phyloP scores from a whole-genome alignment of 805 yeast genomes.

The Nakazawaea ambrosiae region DNA sequence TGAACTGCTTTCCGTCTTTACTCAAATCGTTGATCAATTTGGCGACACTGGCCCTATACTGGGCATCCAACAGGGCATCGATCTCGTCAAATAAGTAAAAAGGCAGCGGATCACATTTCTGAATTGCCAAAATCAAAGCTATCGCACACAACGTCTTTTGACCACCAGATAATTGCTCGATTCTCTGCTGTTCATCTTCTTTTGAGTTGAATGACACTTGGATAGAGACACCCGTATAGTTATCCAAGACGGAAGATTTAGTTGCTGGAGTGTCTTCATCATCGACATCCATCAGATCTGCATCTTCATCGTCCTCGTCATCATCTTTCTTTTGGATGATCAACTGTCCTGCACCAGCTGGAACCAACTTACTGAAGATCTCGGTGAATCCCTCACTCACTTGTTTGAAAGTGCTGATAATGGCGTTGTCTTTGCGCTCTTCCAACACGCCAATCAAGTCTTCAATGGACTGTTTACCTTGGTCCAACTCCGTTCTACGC shows the following conservation, averaged over 20 bases:
- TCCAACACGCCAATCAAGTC: constrained; percentile 63
- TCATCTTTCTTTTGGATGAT: constrained; percentile 41
- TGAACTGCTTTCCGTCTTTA: constrained; percentile 65
- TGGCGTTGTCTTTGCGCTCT: constrained; percentile 76
- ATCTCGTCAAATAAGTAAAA: constrained; percentile 94
- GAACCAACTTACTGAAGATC: constrained; percentile 77
- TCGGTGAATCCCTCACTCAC: constrained; percentile 69
- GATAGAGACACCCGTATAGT: constrained; percentile 76
- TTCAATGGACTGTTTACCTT: constrained; percentile 67
- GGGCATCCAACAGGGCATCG: constrained; percentile 92
- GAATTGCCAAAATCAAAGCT: constrained; percentile 88
- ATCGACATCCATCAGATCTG: constrained; percentile 13
- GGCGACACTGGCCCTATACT: constrained; percentile 85
- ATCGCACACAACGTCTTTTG: constrained; percentile 96
- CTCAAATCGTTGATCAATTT: constrained; percentile 61
- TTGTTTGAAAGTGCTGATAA: constrained; percentile 66
- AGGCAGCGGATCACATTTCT: constrained; percentile 94
- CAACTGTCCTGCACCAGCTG: constrained; percentile 71
- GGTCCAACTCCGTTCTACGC: constrained; percentile 63
- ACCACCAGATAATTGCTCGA: constrained; percentile 94
- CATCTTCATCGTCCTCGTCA: constrained; percentile 17
- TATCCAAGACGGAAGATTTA: constrained; percentile 30
- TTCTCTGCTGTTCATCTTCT: constrained; percentile 75
- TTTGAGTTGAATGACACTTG: constrained; percentile 85
- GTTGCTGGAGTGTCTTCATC: constrained; percentile 16